Conservation (phyloP, 2,329 filamentous ascomycete species). For the Trematosphaeria pertusa region DNA sequence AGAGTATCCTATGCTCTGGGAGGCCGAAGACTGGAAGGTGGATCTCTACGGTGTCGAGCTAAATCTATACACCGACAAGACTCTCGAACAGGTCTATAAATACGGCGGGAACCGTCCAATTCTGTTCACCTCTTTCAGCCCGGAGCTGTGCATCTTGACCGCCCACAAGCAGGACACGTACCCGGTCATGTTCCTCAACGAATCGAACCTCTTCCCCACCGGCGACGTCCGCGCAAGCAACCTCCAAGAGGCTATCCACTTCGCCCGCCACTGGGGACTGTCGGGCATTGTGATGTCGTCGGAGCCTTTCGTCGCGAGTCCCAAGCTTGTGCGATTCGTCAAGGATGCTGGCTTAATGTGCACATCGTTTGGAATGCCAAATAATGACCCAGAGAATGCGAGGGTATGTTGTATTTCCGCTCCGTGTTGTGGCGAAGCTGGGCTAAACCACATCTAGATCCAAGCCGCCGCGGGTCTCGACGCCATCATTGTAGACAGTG, state of each 20-base stretch:
- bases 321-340: not conserved
- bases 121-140: not conserved
- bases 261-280: not conserved
- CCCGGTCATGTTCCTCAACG: not conserved
- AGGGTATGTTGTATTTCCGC: slow-evolving; percentile 28
- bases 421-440: too few relatives aligned
- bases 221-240: not conserved
- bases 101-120: not conserved
- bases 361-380: slow-evolving; percentile 46
- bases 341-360: not conserved
- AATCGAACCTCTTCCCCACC: not conserved
- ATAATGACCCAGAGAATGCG: slow-evolving; percentile 33
- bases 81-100: too few relatives aligned
- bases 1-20: too few relatives aligned
- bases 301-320: not conserved
- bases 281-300: not conserved
- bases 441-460: too few relatives aligned
- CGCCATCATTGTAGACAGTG: too few relatives aligned
- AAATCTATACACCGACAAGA: too few relatives aligned
- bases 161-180: not conserved
- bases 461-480: too few relatives aligned
- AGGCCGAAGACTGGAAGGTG: too few relatives aligned
- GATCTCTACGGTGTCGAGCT: too few relatives aligned
- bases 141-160: not conserved
- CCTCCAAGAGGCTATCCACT: not conserved